These are phyloP conservation scores for Fusarium sp. DNA, from an alignment of 2,329 filamentous ascomycete genomes.

Conservation along the genomic window DNA sequence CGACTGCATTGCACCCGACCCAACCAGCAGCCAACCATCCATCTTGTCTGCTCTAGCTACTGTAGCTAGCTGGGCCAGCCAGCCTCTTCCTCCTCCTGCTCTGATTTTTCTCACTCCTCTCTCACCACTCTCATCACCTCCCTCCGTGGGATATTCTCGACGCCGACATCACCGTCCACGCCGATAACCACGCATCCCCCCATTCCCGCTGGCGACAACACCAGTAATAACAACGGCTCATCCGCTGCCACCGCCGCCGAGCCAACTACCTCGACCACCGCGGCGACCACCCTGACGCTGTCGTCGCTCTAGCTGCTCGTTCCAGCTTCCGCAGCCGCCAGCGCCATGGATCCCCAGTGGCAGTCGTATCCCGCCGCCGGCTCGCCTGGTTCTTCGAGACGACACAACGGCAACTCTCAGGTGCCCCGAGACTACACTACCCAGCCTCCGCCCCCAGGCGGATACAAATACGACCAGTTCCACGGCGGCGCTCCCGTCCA, in stretches of 20 bases:
- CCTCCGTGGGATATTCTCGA: constrained; percentile 36
- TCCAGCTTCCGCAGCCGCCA: constrained; percentile 38
- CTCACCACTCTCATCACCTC: constrained; percentile 13
- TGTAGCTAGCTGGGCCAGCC: constrained; percentile 33
- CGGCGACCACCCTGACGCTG: constrained; percentile 35
- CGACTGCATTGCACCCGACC: constrained; percentile 44
- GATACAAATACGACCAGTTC: constrained; percentile 80
- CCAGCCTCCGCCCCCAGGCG: constrained; percentile 62
- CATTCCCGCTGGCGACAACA: constrained; percentile 35
- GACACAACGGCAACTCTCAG: constrained; percentile 71
- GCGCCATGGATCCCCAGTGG: constrained; percentile 72
- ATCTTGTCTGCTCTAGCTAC: constrained; percentile 17
- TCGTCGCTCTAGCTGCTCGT: constrained; percentile 44
- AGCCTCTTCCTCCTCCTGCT: constrained; percentile 33
- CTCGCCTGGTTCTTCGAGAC: constrained; percentile 73
- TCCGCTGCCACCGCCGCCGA: constrained; percentile 31
- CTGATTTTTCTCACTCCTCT: constrained; percentile 38
- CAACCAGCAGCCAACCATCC: constrained; percentile 41
- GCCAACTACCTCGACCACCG: constrained; percentile 26
- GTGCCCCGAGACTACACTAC: constrained; percentile 65
- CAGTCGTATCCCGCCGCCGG: constrained; percentile 74
- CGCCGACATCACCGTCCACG: constrained; percentile 40
- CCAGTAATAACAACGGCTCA: constrained; percentile 33
- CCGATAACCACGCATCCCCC: constrained; percentile 42
- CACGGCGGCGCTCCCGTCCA: constrained; percentile 61